Evolutionary conservation across 768 basidiomycete species (phyloP).

Genomic region (Zangia roseola): DNA sequence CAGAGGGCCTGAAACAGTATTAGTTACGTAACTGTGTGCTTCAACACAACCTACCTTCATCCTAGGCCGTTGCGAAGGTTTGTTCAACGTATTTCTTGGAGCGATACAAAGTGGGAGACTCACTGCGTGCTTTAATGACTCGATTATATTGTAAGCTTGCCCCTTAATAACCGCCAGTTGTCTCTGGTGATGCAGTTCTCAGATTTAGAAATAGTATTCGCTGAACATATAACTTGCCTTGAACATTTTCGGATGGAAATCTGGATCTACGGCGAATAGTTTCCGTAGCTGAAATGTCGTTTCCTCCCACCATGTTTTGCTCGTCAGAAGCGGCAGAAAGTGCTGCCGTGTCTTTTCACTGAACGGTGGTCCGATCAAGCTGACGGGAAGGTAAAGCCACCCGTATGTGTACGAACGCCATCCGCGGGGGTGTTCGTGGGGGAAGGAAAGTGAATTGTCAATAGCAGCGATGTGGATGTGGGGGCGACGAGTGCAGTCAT

Average conservation of each 20-base stretch:
- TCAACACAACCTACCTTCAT: slow-evolving; percentile 56
- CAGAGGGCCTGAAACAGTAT: slow-evolving; percentile 62
- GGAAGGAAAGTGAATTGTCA: slow-evolving; percentile 90
- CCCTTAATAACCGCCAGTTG: slow-evolving; percentile 94
- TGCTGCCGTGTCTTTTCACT: slow-evolving; percentile 78
- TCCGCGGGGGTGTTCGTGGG: slow-evolving; percentile 84
- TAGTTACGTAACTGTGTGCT: background rate
- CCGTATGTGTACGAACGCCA: slow-evolving; percentile 84
- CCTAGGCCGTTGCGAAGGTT: slow-evolving; percentile 42
- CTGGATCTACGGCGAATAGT: slow-evolving; percentile 77
- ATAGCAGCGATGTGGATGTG: slow-evolving; percentile 93
- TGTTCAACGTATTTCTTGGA: slow-evolving; percentile 1
- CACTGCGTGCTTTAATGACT: slow-evolving; percentile 76
- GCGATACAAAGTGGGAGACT: slow-evolving; percentile 27
- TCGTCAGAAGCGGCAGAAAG: slow-evolving; percentile 79
- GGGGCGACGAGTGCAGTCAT: slow-evolving; percentile 56
- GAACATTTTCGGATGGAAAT: slow-evolving; percentile 91
- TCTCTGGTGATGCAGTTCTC: slow-evolving; percentile 41
- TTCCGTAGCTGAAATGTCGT: slow-evolving; percentile 76
- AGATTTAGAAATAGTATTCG: background rate
- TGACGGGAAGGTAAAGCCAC: slow-evolving; percentile 85
- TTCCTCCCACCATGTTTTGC: slow-evolving; percentile 88
- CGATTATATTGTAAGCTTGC: slow-evolving; percentile 88
- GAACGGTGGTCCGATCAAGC: slow-evolving; percentile 82
- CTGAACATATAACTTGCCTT: slow-evolving; percentile 44